A percentile compares a stretch with the other conserved stretches of the same genome.
phyloP scores from a whole-genome alignment of 2,329 filamentous ascomycete genomes.

The Plectosphaerella plurivora region DNA sequence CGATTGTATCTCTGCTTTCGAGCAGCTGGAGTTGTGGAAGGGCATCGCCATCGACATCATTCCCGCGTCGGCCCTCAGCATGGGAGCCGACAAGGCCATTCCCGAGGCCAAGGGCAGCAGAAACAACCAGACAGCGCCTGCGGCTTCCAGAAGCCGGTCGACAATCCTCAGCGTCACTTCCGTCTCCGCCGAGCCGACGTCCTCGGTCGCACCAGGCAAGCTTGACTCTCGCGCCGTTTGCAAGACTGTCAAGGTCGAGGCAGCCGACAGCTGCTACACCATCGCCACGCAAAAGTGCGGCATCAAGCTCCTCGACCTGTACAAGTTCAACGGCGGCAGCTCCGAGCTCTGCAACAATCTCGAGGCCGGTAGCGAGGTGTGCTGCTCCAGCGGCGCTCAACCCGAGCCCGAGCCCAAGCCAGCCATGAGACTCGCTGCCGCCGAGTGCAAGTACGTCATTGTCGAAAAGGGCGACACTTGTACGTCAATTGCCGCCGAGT shows the following conservation, averaged over 20 bases:
- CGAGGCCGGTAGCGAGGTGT: neutral
- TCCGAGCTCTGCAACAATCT: slow-evolving; percentile 1
- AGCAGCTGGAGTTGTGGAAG: neutral
- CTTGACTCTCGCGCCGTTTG: slow-evolving; percentile 17
- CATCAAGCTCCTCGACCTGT: neutral
- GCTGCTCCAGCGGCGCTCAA: neutral
- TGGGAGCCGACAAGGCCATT: neutral
- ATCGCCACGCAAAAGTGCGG: slow-evolving; percentile 18
- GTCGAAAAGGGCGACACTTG: no score
- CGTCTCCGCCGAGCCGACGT: neutral
- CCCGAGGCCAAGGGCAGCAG: neutral
- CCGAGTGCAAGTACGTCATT: no score
- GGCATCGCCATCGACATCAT: neutral
- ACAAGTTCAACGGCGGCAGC: slow-evolving; percentile 4
- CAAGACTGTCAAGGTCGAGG: slow-evolving; percentile 24
- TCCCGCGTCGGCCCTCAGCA: neutral
- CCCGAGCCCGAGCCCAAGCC: no score
- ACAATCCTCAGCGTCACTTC: neutral
- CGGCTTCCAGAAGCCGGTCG: neutral
- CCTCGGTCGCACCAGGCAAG: neutral
- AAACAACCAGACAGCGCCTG: neutral
- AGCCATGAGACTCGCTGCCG: no score
- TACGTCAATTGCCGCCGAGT: no score
- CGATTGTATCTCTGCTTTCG: neutral
- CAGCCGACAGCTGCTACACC: slow-evolving; percentile 26